Base-by-base conservation (phyloP, 2,329 filamentous ascomycete genomes). In the Xylaria sp. region DNA sequence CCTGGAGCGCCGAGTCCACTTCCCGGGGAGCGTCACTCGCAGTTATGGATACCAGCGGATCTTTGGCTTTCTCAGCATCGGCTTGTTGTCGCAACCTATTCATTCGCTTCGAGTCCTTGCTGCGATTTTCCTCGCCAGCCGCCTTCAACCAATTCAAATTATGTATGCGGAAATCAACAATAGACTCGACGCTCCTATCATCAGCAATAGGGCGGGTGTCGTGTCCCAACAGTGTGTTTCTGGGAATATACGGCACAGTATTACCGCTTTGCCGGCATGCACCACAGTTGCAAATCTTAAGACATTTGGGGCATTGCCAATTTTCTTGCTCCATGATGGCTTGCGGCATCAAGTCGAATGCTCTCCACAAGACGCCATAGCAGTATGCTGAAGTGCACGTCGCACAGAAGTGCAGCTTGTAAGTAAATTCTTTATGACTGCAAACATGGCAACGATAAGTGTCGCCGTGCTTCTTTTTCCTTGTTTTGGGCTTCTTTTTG, bases 121-220 rank as follows among this genome's bases (percentile, higher is more conserved):
- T 87, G 27, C 87, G 84, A 64, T 84, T 83, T 66, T 87, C 85
- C 64, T 89, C 87, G 15, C 86, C 87, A 17, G 81, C 79, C 11
- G 83, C 85, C 75, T 87, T 87, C 54, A 98, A 81, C 93, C 94
- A 97, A 47, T 86, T 87, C 29, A 97, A 83, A 77, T 99, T 99
- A 60, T 96, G 95, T 45, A 92, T 85, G 29, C 92, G 89, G 78
- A 97, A 97, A 76, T 98, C 94, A 9, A 98, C 93, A 25, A 98
- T 85, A 27, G 89, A 90, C 78, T 98, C 95, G 5, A 97, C 89
- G 74, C 94, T 97, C 67, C 96, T 89, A 58, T 92, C 91, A 79
- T 99, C 96, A 1, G 96, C 95, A 55, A 98, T 90, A 38, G 92
- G 91, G 61, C 89, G 92, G 0, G 96, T 99, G 72, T 98, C 94